Base-by-base conservation (phyloP, 192 early-diverging fungal species). In the Pecoramyces ruminantium region DNA sequence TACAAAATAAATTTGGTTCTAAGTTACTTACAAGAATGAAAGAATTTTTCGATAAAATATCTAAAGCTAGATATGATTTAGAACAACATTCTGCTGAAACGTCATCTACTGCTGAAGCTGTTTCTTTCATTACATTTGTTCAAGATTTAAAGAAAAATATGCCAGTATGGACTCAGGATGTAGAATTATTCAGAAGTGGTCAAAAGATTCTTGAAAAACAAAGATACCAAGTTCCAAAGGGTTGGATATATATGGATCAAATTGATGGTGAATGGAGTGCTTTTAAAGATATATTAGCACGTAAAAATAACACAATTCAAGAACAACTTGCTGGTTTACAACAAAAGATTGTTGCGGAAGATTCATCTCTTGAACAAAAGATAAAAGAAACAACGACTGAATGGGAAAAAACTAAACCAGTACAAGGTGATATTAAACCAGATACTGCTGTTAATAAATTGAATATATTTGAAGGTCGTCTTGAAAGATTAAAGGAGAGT, bases 241-340 rank as follows among this genome's bases (percentile, higher is more conserved):
- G 99, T 83, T 99, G 97, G 97, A 84, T 98, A 67, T 94, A 96
- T 84, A 87, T 94, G 38, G 98, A 98, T 79, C 95, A 98, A 82
- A 89, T 98, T 21, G 96, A 96, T 67, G 96, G 97, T 83, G 98
- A 98, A 86, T 98, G 97, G 96, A 94, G 93, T 83, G 93, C 97
- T 5, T 97, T 99, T 80, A 96, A 93, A 83, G 94, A 98, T 87
- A 97, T 99, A 80, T 83, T 98, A 39, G 87, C 87, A 78, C 89
- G 93, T 84, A 98, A 98, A 91, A 93, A 94, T 83, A 92, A 92
- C 79, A 89, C 92, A 58, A 97, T 99, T 82, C 94, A 97, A 82
- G 94, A 98, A 79, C 98, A 99, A 84, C 92, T 96, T 84, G 94
- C 94, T 77, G 94, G 91, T 34, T 86, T 99, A 79, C 95, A 98